Evolutionary conservation across 805 yeast genomes (phyloP), one percentile per base, ranked within the genome.

Genomic region (Teunomyces gatunensis): DNA sequence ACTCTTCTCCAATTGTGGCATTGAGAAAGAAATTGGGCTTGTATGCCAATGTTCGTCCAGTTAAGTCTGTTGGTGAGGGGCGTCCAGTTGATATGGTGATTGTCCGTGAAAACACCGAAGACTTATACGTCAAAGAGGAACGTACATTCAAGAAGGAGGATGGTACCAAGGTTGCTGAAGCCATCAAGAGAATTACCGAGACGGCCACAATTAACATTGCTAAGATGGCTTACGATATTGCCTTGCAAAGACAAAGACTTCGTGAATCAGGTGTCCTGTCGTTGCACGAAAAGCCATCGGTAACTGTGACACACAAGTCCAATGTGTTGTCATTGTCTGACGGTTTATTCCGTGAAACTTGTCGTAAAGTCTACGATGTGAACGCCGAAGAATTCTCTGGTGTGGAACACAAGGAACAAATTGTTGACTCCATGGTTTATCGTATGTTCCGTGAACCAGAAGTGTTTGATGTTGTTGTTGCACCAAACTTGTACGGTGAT

Each of bases 401-500:
- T 9, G 76, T 94, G 48, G 78, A 74, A 40, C 79, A 89, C 69
- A 87, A 87, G 67, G 98, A 94, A 75, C 99, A 94, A 76, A 92
- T 94, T 67, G 98, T 94, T 40, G 99, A 94, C 75, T 91, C 97
- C 11, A 94, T 94, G 99, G 99, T 94, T 48, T 94, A 94, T 83
- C 82, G 96, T 70, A 83, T 94, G 94, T 94, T 94, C 84, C 85
- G 98, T 72, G 97, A 94, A 72, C 99, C 99, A 45, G 90, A 89
- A 64, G 85, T 88, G 68, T 94, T 94, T 63, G 99, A 94, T 65
- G 99, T 94, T 54, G 94, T 94, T 33, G 99, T 94, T 46, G 99
- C 98, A 52, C 99, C 99, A 60, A 94, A 94, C 79, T 79, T 94
- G 68, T 94, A 94, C 70, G 99, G 99, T 68, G 99, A 94, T 70